Conservation (phyloP, 495 filamentous ascomycete genomes). For the Apiosordaria backusii region DNA sequence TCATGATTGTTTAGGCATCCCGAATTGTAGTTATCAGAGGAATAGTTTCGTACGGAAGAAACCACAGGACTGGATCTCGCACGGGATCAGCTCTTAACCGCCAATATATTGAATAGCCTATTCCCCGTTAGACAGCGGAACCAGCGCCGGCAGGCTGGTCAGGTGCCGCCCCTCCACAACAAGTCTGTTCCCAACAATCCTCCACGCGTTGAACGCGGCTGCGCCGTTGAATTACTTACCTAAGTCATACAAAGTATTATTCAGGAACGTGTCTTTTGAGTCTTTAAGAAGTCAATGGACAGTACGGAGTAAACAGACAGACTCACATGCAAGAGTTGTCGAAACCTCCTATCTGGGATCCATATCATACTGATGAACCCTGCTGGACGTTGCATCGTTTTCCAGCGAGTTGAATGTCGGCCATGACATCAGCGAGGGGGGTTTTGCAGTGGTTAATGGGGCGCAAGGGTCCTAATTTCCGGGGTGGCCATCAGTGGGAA, state of each 20-base stretch:
- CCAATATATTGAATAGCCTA: background rate
- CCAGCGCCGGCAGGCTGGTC: slow-evolving; percentile 3
- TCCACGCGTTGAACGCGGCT: background rate
- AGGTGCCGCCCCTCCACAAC: slow-evolving; percentile 1
- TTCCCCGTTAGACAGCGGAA: slow-evolving; percentile 2
- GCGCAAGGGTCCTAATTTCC: slow-evolving; percentile 23
- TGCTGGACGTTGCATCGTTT: background rate
- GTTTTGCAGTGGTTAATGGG: background rate
- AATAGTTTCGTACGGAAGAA: background rate
- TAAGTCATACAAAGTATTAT: background rate
- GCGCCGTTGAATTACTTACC: slow-evolving; percentile 2
- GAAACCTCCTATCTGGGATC: background rate
- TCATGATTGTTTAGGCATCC: too few species aligned
- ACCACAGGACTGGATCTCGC: background rate
- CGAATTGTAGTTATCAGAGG: background rate
- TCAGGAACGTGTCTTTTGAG: background rate
- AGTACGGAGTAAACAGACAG: background rate
- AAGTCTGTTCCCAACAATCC: slow-evolving; percentile 9
- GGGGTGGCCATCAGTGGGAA: slow-evolving; percentile 11
- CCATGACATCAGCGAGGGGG: slow-evolving; percentile 31
- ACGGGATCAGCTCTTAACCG: background rate
- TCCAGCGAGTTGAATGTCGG: background rate
- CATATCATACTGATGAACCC: background rate
- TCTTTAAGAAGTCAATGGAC: background rate
- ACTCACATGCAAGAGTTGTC: background rate